Conservation (phyloP, 176 grass and related monocot species). For the Stipa capillata region DNA sequence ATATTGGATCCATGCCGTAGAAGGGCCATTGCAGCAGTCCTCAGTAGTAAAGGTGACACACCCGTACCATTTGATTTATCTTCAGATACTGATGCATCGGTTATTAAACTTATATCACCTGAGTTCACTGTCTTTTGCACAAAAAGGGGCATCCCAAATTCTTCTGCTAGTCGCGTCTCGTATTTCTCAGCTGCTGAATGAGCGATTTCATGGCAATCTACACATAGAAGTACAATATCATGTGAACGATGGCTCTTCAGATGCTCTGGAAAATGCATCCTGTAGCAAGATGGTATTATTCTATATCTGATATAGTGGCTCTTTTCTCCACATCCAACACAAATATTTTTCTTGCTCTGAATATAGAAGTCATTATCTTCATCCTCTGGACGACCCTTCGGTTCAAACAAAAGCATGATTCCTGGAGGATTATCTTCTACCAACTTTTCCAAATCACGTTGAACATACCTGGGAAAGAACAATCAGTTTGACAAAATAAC, state of each 20-base stretch:
- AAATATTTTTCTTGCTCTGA: slow-evolving; percentile 98
- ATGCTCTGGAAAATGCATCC: slow-evolving; percentile 98
- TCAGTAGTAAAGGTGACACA: slow-evolving; percentile 78
- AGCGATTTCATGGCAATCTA: slow-evolving; percentile 88
- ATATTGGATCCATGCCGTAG: slow-evolving; percentile 82
- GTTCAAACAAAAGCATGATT: slow-evolving; percentile 97
- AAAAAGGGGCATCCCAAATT: slow-evolving; percentile 87
- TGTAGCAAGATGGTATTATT: slow-evolving; percentile 98
- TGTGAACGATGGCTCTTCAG: slow-evolving; percentile 95
- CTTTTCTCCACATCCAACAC: slow-evolving; percentile 90
- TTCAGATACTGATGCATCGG: slow-evolving; percentile 23
- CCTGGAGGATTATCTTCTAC: slow-evolving; percentile 83
- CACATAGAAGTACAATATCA: slow-evolving; percentile 97
- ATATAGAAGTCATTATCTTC: slow-evolving; percentile 96
- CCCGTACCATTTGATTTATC: slow-evolving; percentile 38
- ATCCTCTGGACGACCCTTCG: slow-evolving; percentile 93
- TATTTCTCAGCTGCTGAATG: slow-evolving; percentile 87
- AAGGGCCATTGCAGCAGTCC: slow-evolving; percentile 96
- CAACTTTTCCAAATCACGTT: slow-evolving; percentile 69
- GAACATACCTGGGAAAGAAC: slow-evolving; percentile 62
- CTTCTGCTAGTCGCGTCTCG: slow-evolving; percentile 70
- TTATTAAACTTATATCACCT: slow-evolving; percentile 48
- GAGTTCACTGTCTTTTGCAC: slow-evolving; percentile 88
- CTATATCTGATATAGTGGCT: slow-evolving; percentile 95
- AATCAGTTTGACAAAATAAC: slow-evolving; percentile 12